These are phyloP conservation scores for Sporothrix schenckii DNA, from an alignment of 2,329 filamentous ascomycete genomes.

Conservation along the genomic window DNA sequence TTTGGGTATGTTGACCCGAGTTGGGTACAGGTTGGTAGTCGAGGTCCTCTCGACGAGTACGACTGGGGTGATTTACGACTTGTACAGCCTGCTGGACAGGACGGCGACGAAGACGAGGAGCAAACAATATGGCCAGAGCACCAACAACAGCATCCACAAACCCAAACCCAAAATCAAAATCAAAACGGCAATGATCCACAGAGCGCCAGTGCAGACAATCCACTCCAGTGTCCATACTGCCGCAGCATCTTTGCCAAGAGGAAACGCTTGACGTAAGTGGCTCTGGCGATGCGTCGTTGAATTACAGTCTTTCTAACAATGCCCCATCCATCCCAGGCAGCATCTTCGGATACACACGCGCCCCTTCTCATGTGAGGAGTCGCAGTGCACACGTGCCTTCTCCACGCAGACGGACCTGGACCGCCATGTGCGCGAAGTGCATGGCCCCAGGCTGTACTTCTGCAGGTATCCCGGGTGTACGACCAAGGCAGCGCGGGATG, in stretches of 20 bases:
- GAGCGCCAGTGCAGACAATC: neutral
- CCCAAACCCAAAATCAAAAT: neutral
- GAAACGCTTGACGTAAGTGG: conserved; percentile 13
- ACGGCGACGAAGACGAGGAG: conserved; percentile 7
- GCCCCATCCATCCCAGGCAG: neutral
- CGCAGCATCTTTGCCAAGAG: neutral
- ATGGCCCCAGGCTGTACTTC: neutral
- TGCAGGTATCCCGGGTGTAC: conserved; percentile 15
- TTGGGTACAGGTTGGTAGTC: conserved; percentile 13
- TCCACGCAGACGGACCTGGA: neutral
- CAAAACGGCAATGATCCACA: conserved; percentile 19
- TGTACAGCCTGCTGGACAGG: conserved; percentile 28
- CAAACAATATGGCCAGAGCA: neutral
- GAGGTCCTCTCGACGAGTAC: conserved; percentile 18
- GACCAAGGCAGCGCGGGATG: conserved; percentile 16
- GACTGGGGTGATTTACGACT: neutral
- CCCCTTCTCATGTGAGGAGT: neutral
- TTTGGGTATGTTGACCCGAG: conserved; percentile 3
- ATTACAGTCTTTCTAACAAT: neutral
- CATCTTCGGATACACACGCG: conserved; percentile 18
- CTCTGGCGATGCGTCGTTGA: too few species aligned
- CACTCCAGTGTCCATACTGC: neutral
- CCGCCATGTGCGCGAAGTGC: conserved; percentile 13
- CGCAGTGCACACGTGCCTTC: neutral
- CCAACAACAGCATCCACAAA: neutral